phyloP scores from a whole-genome alignment of 768 basidiomycete species.

The Amanita jacksonii region DNA sequence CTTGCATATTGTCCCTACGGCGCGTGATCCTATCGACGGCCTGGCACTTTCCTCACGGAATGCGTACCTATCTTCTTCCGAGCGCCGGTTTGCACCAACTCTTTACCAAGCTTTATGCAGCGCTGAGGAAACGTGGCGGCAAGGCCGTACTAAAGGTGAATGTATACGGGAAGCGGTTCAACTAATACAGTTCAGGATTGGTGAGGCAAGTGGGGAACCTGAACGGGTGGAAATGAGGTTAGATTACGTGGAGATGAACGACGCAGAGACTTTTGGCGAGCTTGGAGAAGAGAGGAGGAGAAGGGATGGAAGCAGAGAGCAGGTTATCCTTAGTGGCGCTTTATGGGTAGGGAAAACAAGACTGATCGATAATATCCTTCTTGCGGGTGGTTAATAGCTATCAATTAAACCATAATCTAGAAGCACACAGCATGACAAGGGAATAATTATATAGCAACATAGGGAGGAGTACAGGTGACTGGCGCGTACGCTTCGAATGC shows the following conservation, averaged over 20 bases:
- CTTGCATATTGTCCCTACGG: constrained; percentile 84
- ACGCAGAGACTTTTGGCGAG: constrained; percentile 63
- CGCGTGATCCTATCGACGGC: constrained; percentile 50
- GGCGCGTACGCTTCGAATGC: too few species aligned
- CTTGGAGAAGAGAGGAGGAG: constrained; percentile 22
- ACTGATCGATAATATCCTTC: constrained; percentile 86
- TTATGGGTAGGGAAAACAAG: constrained; percentile 80
- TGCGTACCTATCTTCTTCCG: constrained; percentile 59
- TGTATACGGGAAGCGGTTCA: not conserved
- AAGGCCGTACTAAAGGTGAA: constrained; percentile 38
- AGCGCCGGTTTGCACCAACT: constrained; percentile 56
- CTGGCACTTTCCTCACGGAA: constrained; percentile 92
- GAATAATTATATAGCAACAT: not conserved
- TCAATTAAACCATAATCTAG: not conserved
- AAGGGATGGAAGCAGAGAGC: not conserved
- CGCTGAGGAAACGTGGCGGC: constrained; percentile 47
- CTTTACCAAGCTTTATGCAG: constrained; percentile 61
- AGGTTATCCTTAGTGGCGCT: constrained; percentile 76
- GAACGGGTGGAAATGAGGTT: constrained; percentile 44
- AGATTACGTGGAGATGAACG: constrained; percentile 89
- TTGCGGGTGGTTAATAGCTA: constrained; percentile 33
- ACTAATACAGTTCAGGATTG: constrained; percentile 23
- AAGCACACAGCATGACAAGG: not conserved
- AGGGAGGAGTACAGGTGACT: too few species aligned
- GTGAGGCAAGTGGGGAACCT: constrained; percentile 33